Conservation (phyloP, 23 red algal genomes). For the Gracilaria domingensis region DNA sequence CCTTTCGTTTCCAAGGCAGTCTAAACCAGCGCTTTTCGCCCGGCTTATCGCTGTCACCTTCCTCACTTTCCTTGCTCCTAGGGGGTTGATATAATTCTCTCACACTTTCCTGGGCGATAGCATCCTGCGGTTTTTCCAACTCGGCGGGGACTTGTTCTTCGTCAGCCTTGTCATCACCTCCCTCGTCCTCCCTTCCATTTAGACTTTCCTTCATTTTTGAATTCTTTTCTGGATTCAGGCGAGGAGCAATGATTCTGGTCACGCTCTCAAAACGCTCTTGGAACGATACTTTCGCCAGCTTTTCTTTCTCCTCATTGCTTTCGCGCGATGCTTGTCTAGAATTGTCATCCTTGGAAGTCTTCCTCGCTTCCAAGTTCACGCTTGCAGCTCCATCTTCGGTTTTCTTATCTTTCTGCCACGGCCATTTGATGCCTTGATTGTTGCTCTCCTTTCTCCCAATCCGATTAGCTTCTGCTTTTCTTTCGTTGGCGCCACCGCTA, state of each 20-base stretch:
- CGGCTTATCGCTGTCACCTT: neutral
- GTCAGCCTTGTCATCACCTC: neutral
- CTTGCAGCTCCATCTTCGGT: neutral
- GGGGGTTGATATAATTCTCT: slow-evolving; percentile 47
- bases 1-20: slow-evolving; percentile 39
- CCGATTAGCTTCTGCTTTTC: neutral
- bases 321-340: neutral
- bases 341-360: neutral
- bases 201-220: neutral
- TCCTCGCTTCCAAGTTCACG: neutral
- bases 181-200: neutral
- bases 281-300: neutral
- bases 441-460: neutral
- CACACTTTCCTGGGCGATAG: neutral
- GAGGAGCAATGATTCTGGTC: slow-evolving; percentile 37
- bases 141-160: neutral
- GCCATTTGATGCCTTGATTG: neutral
- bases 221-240: slow-evolving; percentile 4
- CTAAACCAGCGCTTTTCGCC: slow-evolving; percentile 23
- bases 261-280: slow-evolving; percentile 36
- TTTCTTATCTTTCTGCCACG: slow-evolving; percentile 16
- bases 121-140: neutral
- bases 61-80: neutral
- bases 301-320: slow-evolving; percentile 21
- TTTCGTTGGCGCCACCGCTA: neutral